Conservation (phyloP, 768 basidiomycete genomes). For the Suillus variegatus region DNA sequence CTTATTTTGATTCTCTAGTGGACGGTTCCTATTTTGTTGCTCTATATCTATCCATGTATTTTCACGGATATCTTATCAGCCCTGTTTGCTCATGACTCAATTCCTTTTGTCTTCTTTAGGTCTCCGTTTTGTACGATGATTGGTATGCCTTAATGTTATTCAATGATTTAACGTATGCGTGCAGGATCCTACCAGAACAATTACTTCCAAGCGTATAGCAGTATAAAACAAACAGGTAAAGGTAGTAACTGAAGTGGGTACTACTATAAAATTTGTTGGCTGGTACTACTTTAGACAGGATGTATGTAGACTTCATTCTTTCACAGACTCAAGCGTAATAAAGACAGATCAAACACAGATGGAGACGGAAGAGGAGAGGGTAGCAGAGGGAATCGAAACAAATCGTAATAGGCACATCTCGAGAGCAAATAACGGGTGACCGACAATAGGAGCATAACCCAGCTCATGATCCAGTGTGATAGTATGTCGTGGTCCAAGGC, state of each 20-base stretch:
- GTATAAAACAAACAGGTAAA: conserved; percentile 6
- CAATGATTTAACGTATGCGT: neutral
- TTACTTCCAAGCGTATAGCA: conserved; percentile 6
- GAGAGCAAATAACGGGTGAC: conserved; percentile 38
- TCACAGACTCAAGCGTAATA: conserved; percentile 10
- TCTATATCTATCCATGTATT: neutral
- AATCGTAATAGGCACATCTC: conserved; percentile 39
- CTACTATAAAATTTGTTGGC: conserved; percentile 9
- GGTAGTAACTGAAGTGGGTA: conserved; percentile 13
- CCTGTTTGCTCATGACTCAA: neutral
- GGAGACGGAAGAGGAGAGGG: conserved; percentile 18
- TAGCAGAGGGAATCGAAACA: conserved; percentile 28
- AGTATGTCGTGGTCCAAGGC: conserved; percentile 27
- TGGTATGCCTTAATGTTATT: neutral
- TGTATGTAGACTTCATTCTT: conserved; percentile 14
- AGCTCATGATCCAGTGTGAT: conserved; percentile 34
- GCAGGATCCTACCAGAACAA: neutral
- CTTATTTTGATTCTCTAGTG: neutral
- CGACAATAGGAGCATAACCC: conserved; percentile 27
- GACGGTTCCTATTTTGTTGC: neutral
- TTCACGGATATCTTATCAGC: neutral
- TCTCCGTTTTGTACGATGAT: neutral
- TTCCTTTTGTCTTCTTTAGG: neutral
- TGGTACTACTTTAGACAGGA: conserved; percentile 17
- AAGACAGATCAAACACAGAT: conserved; percentile 35